Base-by-base conservation (phyloP, 495 filamentous ascomycete genomes). In the Filosporella fistucella region DNA sequence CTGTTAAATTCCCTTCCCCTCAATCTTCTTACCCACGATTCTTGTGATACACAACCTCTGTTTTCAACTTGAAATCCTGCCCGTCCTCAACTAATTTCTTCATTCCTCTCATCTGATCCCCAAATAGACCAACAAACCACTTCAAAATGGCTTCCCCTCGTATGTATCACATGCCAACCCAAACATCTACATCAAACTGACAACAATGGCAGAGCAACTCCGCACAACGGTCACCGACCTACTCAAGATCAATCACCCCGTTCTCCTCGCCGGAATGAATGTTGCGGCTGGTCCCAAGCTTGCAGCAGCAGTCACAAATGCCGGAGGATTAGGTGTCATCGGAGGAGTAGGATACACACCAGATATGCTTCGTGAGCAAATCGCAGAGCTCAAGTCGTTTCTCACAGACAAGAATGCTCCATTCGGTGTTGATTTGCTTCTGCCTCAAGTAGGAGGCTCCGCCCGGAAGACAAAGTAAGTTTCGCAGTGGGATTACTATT, bases 181-280 rank as follows among this genome's bases (percentile, higher is more conserved):
- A 33, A 21, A 16, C 21, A 42, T 6, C 32, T 29, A n/a, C 35
- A 23, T 12, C 35, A 42, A 29, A 33, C 65, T 71, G 48, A 70
- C 51, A 36, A 33, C n/a, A 45, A 20, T 46, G 18, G 39, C 68
- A 94, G 89, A 93, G 71, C 72, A 84, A 72, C 82, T 95, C 67
- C 85, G 85, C 56, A 97, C 91, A 26, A 80, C 87, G 42, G 71
- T 89, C 62, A 98, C 93, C 56, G 89, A 94, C 77, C 86, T 95
- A 54, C 84, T 97, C 69, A 85, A 85, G 77, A 96, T 98, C 76
- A 90, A 96, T 59, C 93, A 97, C 71, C 93, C 93, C 24, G 74
- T 98, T 63, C 74, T 97, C 61, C 83, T 97, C 51, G 93, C 93
- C 54, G 93, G 93, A 59, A 98, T 98, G 93, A 97, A 97, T 76